Base-by-base conservation (phyloP, 495 filamentous ascomycete species). In the Emericellopsis terricola region DNA sequence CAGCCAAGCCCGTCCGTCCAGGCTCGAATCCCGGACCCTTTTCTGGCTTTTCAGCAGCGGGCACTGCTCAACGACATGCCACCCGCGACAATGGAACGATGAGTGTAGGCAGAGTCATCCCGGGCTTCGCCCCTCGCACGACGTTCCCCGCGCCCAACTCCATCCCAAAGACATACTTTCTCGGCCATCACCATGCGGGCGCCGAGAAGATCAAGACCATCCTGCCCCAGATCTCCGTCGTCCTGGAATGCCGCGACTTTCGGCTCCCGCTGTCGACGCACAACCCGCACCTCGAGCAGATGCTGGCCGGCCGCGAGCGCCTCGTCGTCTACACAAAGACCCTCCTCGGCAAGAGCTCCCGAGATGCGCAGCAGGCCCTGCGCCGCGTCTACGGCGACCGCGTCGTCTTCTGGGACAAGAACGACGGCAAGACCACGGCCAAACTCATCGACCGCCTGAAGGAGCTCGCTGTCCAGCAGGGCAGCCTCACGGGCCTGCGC, bases 191-290 rank as follows among this genome's bases (percentile, higher is more conserved):
- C 62, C 64, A 68, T 29, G 64, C 78, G 23, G 89, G 80, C n/a
- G 61, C 96, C 15, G 59, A 59, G 14, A 76, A 78, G 50, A 96
- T 99, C 80, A 81, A 80, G 53, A 73, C 71, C 37, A 65, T 78
- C 57, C 69, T 99, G 30, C 71, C 72, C 29, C 68, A 72, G 31
- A 79, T 93, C 37, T 80, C 85, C 41, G 76, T 96, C 29, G 71
- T 99, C 32, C 71, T 99, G 37, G 89, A 99, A 56, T 94, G 86
- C 55, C 79, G 89, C 34, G 89, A 99, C 56, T 87, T 81, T 49
- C 77, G 89, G 24, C 71, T 91, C 5, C 89, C 89, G 2, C 52
- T 94, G 3, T 82, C 81, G 0, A 87, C 81, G 0, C 66, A 82
- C 36, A 99, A 99, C 50, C 87, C 89, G 1, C 59, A 93, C 33